Evolutionary conservation across 176 grass and related monocot species (phyloP).

Genomic region (Hordeum marinum): DNA sequence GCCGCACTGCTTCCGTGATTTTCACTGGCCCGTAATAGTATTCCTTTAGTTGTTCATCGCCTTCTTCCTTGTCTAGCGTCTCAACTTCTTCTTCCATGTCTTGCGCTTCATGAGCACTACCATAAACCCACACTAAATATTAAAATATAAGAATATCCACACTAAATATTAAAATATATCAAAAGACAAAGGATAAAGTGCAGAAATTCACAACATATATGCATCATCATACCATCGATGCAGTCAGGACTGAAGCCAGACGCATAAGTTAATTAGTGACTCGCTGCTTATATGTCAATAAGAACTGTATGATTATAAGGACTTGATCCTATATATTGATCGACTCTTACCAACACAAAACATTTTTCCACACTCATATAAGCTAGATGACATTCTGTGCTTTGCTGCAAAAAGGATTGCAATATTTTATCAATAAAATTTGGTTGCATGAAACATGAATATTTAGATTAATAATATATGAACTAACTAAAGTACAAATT

Average conservation of each 20-base stretch:
- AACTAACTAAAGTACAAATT: too few species aligned
- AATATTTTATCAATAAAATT: not conserved
- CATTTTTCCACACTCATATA: too few species aligned
- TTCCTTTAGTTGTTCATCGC: not conserved
- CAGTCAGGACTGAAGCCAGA: too few species aligned
- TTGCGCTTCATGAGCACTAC: not conserved
- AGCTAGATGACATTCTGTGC: too few species aligned
- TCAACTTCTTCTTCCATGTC: not conserved
- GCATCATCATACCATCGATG: too few species aligned
- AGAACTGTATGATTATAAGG: not conserved
- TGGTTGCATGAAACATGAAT: too few species aligned
- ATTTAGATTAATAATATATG: too few species aligned
- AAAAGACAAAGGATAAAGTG: too few species aligned
- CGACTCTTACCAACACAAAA: not conserved
- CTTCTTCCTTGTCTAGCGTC: not conserved
- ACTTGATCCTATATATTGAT: not conserved
- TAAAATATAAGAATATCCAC: not conserved
- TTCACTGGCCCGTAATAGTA: not conserved
- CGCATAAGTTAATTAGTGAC: not conserved
- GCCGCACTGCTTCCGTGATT: not conserved
- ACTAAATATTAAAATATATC: too few species aligned
- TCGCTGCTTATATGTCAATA: not conserved
- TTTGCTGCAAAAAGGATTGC: not conserved
- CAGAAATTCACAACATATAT: too few species aligned
- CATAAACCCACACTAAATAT: too few species aligned